These are phyloP conservation scores for Babesia microti DNA, from an alignment of 169 alveolate genomes.

Conservation along the genomic window DNA sequence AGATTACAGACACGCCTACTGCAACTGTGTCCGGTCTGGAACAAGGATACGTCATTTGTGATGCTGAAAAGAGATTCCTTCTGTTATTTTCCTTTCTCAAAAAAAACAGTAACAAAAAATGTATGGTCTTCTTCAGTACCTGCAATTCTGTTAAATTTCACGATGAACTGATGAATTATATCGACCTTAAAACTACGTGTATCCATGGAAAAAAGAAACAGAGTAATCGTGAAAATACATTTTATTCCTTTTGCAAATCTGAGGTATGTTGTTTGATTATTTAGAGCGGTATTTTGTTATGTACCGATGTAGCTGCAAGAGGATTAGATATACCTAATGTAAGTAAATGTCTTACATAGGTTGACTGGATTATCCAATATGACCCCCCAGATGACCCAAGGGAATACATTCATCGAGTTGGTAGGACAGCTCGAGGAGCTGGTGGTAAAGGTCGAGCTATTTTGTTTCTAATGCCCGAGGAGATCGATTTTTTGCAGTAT, in stretches of 20 bases:
- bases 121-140: conserved; percentile 96
- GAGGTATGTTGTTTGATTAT: conserved; percentile 34
- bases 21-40: conserved; percentile 92
- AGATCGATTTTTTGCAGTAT: conserved; percentile 83
- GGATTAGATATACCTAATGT: conserved; percentile 97
- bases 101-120: conserved; percentile 82
- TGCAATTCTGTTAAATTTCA: conserved; percentile 96
- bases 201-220: conserved; percentile 97
- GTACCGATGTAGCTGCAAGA: conserved; percentile 99
- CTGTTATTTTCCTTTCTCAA: conserved; percentile 90
- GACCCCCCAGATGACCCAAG: conserved; percentile 99
- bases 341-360: conserved; percentile 33
- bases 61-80: conserved; percentile 88
- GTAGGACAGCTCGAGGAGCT: conserved; percentile 98
- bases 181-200: conserved; percentile 89
- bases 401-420: conserved; percentile 99
- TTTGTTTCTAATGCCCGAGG: conserved; percentile 93
- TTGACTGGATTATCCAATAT: conserved; percentile 97
- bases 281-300: conserved; percentile 82
- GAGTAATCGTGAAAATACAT: conserved; percentile 84
- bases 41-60: conserved; percentile 94
- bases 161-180: conserved; percentile 91
- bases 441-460: conserved; percentile 90
- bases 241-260: conserved; percentile 87
- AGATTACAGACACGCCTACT: conserved; percentile 46